Conservation (phyloP, 441 rosid genomes). For the Erysimum cheiri region DNA sequence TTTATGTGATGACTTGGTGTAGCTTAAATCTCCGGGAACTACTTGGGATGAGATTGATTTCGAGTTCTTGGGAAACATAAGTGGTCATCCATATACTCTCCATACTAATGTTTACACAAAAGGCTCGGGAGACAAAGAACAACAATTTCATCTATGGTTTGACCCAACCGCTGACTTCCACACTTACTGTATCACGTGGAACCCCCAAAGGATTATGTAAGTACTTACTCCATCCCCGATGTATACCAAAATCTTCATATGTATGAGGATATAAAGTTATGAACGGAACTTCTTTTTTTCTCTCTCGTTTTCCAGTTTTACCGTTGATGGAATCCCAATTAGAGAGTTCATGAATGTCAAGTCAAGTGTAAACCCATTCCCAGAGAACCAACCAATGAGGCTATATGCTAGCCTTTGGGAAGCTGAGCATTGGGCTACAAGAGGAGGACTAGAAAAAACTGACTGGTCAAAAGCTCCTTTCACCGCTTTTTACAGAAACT, state of each 20-base stretch:
- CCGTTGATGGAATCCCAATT: constrained; percentile 40
- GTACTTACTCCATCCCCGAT: constrained; percentile 17
- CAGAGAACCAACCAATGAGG: constrained; percentile 43
- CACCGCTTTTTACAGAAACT: constrained; percentile 42
- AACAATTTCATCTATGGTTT: constrained; percentile 75
- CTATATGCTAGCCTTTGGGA: constrained; percentile 44
- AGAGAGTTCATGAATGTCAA: constrained; percentile 42
- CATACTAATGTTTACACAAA: constrained; percentile 71
- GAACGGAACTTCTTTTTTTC: not conserved
- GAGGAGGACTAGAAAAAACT: constrained; percentile 45
- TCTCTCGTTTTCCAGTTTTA: constrained; percentile 25
- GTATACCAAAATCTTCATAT: not conserved
- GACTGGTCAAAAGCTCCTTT: constrained; percentile 48
- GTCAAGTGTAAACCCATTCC: constrained; percentile 36
- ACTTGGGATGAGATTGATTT: constrained; percentile 64
- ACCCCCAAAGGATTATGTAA: constrained; percentile 68
- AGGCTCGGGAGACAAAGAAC: constrained; percentile 71
- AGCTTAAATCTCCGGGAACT: constrained; percentile 59
- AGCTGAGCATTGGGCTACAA: constrained; percentile 46
- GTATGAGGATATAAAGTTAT: not conserved
- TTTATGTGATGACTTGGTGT: constrained; percentile 16
- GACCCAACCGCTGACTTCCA: constrained; percentile 69
- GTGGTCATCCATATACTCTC: constrained; percentile 66
- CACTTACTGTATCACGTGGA: constrained; percentile 73
- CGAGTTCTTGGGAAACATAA: constrained; percentile 65